Evolutionary conservation across 2,329 filamentous ascomycete genomes (phyloP).

Genomic region (Magnaporthiopsis rhizophila): DNA sequence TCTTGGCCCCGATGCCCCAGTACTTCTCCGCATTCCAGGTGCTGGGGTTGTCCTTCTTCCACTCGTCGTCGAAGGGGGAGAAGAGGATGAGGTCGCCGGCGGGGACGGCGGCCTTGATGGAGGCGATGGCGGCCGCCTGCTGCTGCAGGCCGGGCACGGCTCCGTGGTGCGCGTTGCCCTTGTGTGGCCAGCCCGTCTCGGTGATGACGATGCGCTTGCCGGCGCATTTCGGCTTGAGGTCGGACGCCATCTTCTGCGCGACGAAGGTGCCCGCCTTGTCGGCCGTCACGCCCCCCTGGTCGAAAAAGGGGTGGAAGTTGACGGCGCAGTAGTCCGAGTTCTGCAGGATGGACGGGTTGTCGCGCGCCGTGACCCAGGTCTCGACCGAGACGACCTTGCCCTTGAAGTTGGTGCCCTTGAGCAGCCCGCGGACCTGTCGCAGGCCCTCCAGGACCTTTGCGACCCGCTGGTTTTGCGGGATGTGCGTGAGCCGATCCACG

Average conservation of each 20-base stretch:
- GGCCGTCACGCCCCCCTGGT: constrained; percentile 47
- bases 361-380: constrained; percentile 61
- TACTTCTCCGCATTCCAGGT: constrained; percentile 68
- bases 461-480: constrained; percentile 31
- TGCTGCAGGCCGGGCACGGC: constrained; percentile 63
- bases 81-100: constrained; percentile 57
- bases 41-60: constrained; percentile 58
- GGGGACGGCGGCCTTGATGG: constrained; percentile 53
- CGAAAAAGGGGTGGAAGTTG: constrained; percentile 82
- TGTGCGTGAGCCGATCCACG: constrained; percentile 29
- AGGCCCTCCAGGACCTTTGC: constrained; percentile 50
- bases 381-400: constrained; percentile 76
- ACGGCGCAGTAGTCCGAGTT: constrained; percentile 70
- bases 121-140: constrained; percentile 57
- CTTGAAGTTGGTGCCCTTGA: constrained; percentile 31
- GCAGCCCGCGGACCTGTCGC: constrained; percentile 43
- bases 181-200: constrained; percentile 77
- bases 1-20: constrained; percentile 53
- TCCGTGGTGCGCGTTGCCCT: constrained; percentile 19
- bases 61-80: constrained; percentile 70
- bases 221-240: background rate
- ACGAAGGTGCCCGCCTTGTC: constrained; percentile 61
- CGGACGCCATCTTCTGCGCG: constrained; percentile 20
- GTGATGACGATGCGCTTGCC: constrained; percentile 63
- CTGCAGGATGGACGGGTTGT: constrained; percentile 61